These are phyloP conservation scores for Erysimum pusillum DNA, from an alignment of 441 rosid genomes.

Conservation along the genomic window DNA sequence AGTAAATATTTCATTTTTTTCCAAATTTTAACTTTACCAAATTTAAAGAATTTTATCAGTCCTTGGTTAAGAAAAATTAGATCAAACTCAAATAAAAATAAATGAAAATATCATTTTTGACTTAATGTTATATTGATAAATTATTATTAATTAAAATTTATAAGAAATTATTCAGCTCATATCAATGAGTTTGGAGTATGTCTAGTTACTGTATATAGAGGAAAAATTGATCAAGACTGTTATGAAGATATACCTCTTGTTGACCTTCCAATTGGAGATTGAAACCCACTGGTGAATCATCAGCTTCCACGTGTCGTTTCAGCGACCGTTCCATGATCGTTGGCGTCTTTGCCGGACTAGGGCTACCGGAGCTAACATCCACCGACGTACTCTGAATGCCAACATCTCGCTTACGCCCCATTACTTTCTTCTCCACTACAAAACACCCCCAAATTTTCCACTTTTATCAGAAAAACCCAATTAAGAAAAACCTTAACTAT, in stretches of 20 bases:
- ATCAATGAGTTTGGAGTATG: not conserved
- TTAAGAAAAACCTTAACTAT: not conserved
- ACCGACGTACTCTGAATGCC: slow-evolving; percentile 86
- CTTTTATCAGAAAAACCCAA: slow-evolving; percentile 15
- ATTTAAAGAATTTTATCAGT: not conserved
- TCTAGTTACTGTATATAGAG: too few species aligned
- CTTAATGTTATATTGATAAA: not conserved
- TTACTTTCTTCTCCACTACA: slow-evolving; percentile 62
- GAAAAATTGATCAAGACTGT: too few species aligned
- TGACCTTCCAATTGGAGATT: slow-evolving; percentile 53
- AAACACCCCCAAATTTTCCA: not conserved
- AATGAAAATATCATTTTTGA: not conserved
- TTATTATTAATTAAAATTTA: too few species aligned
- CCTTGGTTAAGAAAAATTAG: not conserved
- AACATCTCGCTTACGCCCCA: slow-evolving; percentile 70
- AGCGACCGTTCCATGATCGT: slow-evolving; percentile 65
- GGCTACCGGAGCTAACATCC: slow-evolving; percentile 67
- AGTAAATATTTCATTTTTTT: not conserved
- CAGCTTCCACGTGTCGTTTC: slow-evolving; percentile 60
- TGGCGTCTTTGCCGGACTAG: slow-evolving; percentile 83
- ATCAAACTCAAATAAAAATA: not conserved
- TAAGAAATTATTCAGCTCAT: not conserved
- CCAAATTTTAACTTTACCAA: not conserved
- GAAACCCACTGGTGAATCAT: slow-evolving; percentile 57
- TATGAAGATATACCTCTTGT: slow-evolving; percentile 59